Evolutionary conservation across 2,329 filamentous ascomycete genomes (phyloP), one percentile per base, ranked within the genome.

Genomic region (Eurotiales sp.): DNA sequence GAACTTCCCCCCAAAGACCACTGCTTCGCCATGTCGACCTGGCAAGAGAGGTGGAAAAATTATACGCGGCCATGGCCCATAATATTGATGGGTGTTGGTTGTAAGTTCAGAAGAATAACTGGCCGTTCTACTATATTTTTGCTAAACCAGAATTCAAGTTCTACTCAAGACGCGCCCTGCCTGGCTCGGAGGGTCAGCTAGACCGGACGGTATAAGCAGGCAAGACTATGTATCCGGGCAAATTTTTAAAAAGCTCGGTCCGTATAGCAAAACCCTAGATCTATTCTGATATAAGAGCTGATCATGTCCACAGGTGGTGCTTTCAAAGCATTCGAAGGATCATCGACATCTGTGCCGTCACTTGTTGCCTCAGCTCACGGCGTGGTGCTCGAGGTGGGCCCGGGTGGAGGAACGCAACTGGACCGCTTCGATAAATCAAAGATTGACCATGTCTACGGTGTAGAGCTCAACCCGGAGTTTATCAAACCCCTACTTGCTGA

Each of bases 391-490:
- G 75, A 77, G 53, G 63, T 76, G 1, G 74, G 74, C 17, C 72
- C 74, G 3, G 73, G 72, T 3, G 55, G 66, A 39, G 75, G 74
- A 25, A 76, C 72, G 54, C 73, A 76, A 55, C 65, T 76, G 11
- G 64, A 65, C 19, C 65, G 67, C 27, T 75, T 65, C 54, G 62
- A 71, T 56, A 15, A 57, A 7, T 56, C 57, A 15, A 56, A 58
- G 15, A 56, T 77, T 15, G 58, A 62, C 1, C 58, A 56, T 21
- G 46, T 75, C 14, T 73, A 72, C 53, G 72, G 64, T 30, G 59
- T 77, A 42, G 74, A 77, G 49, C 69, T 69, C 10, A 77, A 76
- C 57, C 51, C 56, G 2, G 50, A 61, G 37, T 73, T 68, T 40
- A 53, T 57, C 41, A 58, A 61, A 1, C 57, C 42, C 5, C 64